Evolutionary conservation across 1,139 yeast genomes (phyloP), one percentile per base, ranked within the genome.

Genomic region (Barnettozyma hawaiiensis): DNA sequence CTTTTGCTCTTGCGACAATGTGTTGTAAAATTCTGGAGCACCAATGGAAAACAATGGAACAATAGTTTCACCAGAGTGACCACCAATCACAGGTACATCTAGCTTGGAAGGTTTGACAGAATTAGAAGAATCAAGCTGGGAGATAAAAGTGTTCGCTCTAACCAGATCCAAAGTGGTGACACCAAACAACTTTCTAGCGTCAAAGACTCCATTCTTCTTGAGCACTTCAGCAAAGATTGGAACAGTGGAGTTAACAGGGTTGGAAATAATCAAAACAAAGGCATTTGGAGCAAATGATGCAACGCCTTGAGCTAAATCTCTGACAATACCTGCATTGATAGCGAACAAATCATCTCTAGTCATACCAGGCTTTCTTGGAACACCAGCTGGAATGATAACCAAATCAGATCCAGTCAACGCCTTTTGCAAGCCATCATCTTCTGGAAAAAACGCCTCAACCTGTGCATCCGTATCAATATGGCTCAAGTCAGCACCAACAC

Each of bases 361-460:
- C 97, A 90, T 90, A 55, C 97, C 97, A 45, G 97, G 97, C 72
- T 90, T 90, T 72, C 97, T 81, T 64, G 97, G 97, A 47, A 90
- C 86, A 63, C 97, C 97, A 40, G 97, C 97, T 50, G 97, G 96
- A 63, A 90, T 85, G 47, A 90, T 78, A 50, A 90, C 85, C 49
- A 89, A 74, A 58, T 84, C 85, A 22, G 95, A 72, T 40, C 79
- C 84, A 41, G 73, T 66, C 54, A 90, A 72, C 22, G 96, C 94
- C 34, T 57, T 59, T 39, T 63, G 58, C 34, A 79, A 63, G 9
- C 81, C 83, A 31, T 73, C 70, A 49, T 78, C 73, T 42, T 75
- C 80, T 48, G 94, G 90, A 53, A 82, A 71, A 69, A 74, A 82
- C 46, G 86, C 83, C 51, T 74, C 66, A 50, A 86, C 85, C 36